Evolutionary conservation across 2,329 filamentous ascomycete genomes (phyloP).

Genomic region (Xylariaceae sp.): DNA sequence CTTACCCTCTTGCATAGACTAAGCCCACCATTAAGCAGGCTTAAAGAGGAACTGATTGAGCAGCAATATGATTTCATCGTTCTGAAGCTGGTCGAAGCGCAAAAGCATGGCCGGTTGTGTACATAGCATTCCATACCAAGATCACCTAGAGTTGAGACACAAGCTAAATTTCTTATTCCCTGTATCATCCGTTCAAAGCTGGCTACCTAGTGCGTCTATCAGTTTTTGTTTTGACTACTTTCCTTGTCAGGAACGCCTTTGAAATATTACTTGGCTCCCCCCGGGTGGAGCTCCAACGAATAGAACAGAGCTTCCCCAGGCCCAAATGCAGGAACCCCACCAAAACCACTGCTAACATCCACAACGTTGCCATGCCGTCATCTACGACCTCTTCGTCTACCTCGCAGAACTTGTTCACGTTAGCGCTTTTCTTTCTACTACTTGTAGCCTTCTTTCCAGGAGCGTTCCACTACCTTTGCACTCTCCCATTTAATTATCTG

Average conservation of each 20-base stretch:
- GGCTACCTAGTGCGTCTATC: no score
- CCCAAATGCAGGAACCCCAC: constrained; percentile 35
- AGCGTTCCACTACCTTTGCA: constrained; percentile 59
- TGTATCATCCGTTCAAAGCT: not conserved
- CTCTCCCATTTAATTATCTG: constrained; percentile 52
- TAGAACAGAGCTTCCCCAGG: constrained; percentile 6
- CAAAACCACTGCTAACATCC: constrained; percentile 26
- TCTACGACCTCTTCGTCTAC: constrained; percentile 42
- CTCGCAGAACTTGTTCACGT: constrained; percentile 47
- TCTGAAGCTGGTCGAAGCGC: constrained; percentile 16
- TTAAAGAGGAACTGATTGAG: constrained; percentile 8
- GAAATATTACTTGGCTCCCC: constrained; percentile 14
- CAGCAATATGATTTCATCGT: constrained; percentile 17
- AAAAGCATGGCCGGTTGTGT: constrained; percentile 31
- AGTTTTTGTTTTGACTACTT: no score
- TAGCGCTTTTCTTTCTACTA: constrained; percentile 55
- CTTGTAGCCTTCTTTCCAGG: constrained; percentile 59
- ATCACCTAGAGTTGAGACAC: constrained; percentile 28
- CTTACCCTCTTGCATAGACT: constrained; percentile 73
- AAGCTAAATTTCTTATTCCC: constrained; percentile 13
- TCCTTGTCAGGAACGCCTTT: not conserved
- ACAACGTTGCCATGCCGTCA: constrained; percentile 47
- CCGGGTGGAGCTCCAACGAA: constrained; percentile 9
- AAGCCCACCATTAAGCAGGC: not conserved
- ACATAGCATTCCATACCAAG: constrained; percentile 35